phyloP scores from a whole-genome alignment of 2,329 filamentous ascomycete species.

The Pyricularia pennisetigena region DNA sequence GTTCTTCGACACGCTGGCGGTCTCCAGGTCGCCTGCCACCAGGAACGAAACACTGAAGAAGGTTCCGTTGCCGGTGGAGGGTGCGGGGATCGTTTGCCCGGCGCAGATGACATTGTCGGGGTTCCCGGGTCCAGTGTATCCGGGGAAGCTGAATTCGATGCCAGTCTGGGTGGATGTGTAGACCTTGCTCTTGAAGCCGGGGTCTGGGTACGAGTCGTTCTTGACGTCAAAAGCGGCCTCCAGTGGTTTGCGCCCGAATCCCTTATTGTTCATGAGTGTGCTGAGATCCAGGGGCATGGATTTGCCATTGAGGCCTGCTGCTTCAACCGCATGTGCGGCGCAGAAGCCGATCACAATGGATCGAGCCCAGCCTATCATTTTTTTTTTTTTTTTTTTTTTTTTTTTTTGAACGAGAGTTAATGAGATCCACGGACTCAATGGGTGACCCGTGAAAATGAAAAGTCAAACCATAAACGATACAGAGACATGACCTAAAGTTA shows the following conservation, averaged over 20 bases:
- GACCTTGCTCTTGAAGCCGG: constrained; percentile 17
- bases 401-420: neutral
- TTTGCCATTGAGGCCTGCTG: neutral
- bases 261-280: constrained; percentile 34
- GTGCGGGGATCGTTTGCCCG: constrained; percentile 26
- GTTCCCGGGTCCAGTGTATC: constrained; percentile 23
- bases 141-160: constrained; percentile 29
- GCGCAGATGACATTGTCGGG: constrained; percentile 33
- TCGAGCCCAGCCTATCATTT: neutral
- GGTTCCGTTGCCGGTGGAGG: constrained; percentile 9
- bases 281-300: constrained; percentile 22
- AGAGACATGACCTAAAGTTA: neutral
- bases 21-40: constrained; percentile 25
- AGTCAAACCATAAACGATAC: neutral
- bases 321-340: neutral
- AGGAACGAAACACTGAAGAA: constrained; percentile 34
- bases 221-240: constrained; percentile 33
- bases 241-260: constrained; percentile 30
- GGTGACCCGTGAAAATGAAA: neutral
- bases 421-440: neutral
- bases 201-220: constrained; percentile 30
- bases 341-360: neutral
- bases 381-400: no score
- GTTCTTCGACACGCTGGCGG: constrained; percentile 26
- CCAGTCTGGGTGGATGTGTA: constrained; percentile 30